These are phyloP conservation scores for Pyracantha coccinea DNA, from an alignment of 331 rosid species.

Conservation along the genomic window DNA sequence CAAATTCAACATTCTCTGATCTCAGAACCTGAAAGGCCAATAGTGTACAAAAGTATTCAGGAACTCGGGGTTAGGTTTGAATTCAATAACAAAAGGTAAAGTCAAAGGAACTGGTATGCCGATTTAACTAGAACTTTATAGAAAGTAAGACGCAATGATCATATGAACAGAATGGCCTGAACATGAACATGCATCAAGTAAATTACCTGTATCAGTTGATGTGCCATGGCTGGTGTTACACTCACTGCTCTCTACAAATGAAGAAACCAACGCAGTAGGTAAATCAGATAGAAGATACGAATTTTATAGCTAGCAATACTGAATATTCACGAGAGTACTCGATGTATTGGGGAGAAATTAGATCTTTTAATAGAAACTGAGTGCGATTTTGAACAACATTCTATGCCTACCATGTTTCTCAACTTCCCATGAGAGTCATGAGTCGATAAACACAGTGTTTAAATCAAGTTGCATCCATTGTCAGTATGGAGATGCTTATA, in stretches of 20 bases:
- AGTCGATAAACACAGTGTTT: not conserved
- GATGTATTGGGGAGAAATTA: not conserved
- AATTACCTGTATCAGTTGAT: slow-evolving; percentile 65
- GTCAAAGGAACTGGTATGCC: not conserved
- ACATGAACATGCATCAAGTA: not conserved
- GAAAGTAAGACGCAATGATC: not conserved
- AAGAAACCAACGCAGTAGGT: slow-evolving; percentile 4
- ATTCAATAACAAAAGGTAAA: not conserved
- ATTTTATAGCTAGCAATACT: not conserved
- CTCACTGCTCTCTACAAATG: slow-evolving; percentile 70
- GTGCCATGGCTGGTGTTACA: slow-evolving; percentile 70
- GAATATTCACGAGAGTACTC: not conserved
- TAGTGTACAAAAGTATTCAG: not conserved
- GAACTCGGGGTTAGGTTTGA: not conserved
- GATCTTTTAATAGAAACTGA: not conserved
- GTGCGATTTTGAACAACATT: not conserved
- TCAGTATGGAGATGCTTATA: not conserved
- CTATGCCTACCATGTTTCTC: not conserved
- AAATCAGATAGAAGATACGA: not conserved
- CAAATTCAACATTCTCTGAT: slow-evolving; percentile 74
- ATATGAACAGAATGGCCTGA: not conserved
- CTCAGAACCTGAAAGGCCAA: slow-evolving; percentile 55
- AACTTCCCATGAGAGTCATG: not conserved
- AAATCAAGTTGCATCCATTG: not conserved
- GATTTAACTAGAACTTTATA: not conserved